Evolutionary conservation across 1,139 yeast genomes (phyloP), one percentile per base, ranked within the genome.

Genomic region (Suhomyces anneliseae): DNA sequence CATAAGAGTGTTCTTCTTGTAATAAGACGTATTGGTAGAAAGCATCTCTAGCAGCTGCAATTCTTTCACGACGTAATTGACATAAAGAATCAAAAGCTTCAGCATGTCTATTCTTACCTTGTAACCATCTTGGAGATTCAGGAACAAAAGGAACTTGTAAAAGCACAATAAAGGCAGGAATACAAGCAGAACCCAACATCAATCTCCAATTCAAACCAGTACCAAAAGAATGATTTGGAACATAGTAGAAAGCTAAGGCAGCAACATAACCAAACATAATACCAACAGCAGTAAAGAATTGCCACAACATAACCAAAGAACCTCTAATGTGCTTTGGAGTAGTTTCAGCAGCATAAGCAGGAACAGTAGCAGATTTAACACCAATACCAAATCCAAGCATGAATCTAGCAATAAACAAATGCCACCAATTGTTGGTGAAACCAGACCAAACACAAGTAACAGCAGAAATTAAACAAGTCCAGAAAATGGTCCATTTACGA

Each of bases 241-340:
- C 68, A 35, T 65, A 48, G 53, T 68, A 72, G 51, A 72, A 86
- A 0, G 89, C 89, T 48, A 87, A 70, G 29, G 83, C 78, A 40
- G 87, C 76, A 45, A 85, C 84, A 62, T 85, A 86, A 40, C 95
- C 95, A 56, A 87, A 72, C 82, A 86, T 85, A 57, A 88, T 87
- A 59, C 96, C 96, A 51, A 85, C 83, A 5, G 95, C 95, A 6
- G 95, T 88, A 79, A 87, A 87, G 64, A 86, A 79, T 69, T 88
- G 96, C 95, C 95, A 88, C 72, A 85, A 78, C 93, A 87, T 87
- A 44, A 87, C 90, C 52, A 88, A 70, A 2, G 90, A 81, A 53
- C 95, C 96, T 61, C 96, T 76, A 52, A 87, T 82, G 34, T 77
- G 76, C 36, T 86, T 83, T 4, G 95, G 95, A 3, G 89, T 73